Evolutionary conservation across 1,284 basidiomycete genomes (phyloP).

Genomic region (Ustilago bromivora): DNA sequence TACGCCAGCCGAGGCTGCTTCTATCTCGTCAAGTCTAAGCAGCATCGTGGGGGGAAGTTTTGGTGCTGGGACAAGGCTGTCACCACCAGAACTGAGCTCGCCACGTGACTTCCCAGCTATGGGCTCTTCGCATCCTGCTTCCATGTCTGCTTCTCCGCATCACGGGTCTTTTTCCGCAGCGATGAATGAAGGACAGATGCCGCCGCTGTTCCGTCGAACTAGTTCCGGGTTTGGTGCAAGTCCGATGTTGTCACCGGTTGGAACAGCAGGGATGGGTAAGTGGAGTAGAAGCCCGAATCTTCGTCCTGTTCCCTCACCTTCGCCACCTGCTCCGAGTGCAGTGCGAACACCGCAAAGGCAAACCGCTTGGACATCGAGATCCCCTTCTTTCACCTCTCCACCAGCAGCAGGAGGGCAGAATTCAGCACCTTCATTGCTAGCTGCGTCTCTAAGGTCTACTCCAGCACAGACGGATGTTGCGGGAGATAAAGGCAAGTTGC

Average conservation of each 20-base stretch:
- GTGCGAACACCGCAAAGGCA: background rate
- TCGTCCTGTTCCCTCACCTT: background rate
- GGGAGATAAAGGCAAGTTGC: background rate
- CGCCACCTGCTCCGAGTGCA: background rate
- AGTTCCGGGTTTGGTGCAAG: slow-evolving; percentile 9
- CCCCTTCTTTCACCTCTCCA: background rate
- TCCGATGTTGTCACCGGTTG: background rate
- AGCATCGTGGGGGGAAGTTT: slow-evolving; percentile 7
- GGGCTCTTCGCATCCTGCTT: background rate
- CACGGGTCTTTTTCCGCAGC: background rate
- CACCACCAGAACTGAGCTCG: slow-evolving; percentile 24
- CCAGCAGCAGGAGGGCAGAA: background rate
- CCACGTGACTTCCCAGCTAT: slow-evolving; percentile 23
- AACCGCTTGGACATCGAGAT: slow-evolving; percentile 7
- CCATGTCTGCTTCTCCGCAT: slow-evolving; percentile 10
- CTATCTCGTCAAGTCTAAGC: slow-evolving; percentile 19
- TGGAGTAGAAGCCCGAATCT: slow-evolving; percentile 34
- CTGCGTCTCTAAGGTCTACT: slow-evolving; percentile 19
- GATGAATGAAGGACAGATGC: background rate
- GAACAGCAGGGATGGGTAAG: slow-evolving; percentile 1
- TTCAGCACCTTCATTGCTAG: slow-evolving; percentile 12
- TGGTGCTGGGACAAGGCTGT: slow-evolving; percentile 1
- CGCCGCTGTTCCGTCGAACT: slow-evolving; percentile 1
- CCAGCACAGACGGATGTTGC: background rate
- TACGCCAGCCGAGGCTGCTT: slow-evolving; percentile 24